Evolutionary conservation across 768 basidiomycete genomes (phyloP), one percentile per base, ranked within the genome.

Genomic region (Cystoderma amianthinum): DNA sequence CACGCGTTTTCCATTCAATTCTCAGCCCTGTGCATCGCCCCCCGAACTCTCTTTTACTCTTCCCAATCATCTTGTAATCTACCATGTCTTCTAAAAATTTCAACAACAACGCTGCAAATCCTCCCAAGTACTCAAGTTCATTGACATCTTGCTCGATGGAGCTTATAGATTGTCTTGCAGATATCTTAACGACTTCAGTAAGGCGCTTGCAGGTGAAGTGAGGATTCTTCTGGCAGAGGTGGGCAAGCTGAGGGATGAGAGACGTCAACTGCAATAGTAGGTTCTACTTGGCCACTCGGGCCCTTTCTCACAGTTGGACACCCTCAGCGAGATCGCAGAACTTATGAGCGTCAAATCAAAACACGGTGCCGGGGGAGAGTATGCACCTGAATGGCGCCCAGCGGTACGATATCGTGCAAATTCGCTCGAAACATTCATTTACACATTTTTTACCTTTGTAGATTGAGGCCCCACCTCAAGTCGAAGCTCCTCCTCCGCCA

Each of bases 181-280:
- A 67, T 85, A 87, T 51, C 66, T 91, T 33, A 82, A 87, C 49
- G 85, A 91, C 48, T 90, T 91, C 59, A 89, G 82, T 53, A 87
- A 83, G 54, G 83, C 86, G 0, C 70, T 91, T 18, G 85, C 89
- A 3, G 64, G 69, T 11, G 89, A 92, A 64, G 85, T 92, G 6
- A 76, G 85, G 25, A 78, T 83, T 58, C 69, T 92, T 17, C 67
- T 92, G 17, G 73, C 68, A 18, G 88, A 92, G 56, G 88, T 91
- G 20, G 86, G 87, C 32, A 82, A 85, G 54, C 67, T 92, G 30
- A 72, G 85, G 32, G 84, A 89, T 52, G 82, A 90, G 54, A 71
- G 81, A 42, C 70, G 85, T 23, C 74, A 74, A 19, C 65, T 90
- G 17, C 85, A 90, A 68, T 78, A 76, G 88, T 90, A 52, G 48